These are phyloP conservation scores for Rhinocladiella similis DNA, from an alignment of 2,329 filamentous ascomycete genomes.

Conservation along the genomic window DNA sequence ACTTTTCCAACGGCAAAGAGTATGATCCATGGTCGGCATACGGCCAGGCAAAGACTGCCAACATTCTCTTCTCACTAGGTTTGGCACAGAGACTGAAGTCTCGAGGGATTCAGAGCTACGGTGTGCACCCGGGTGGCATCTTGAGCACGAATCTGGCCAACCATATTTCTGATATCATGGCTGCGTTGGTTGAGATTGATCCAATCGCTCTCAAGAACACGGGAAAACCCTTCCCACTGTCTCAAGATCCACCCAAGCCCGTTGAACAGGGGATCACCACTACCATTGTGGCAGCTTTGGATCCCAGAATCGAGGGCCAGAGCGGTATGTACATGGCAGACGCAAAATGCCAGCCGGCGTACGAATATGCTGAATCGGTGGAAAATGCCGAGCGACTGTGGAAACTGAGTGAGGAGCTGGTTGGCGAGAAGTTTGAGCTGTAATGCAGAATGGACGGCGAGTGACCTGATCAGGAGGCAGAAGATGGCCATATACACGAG, in stretches of 20 bases:
- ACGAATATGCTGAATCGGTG: constrained; percentile 32
- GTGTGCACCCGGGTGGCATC: constrained; percentile 42
- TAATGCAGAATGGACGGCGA: background rate
- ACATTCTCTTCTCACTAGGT: constrained; percentile 44
- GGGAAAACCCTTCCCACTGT: constrained; percentile 12
- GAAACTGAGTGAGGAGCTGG: constrained; percentile 34
- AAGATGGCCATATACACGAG: too few species aligned
- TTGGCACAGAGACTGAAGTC: constrained; percentile 34
- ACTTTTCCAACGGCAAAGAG: constrained; percentile 23
- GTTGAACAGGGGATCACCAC: constrained; percentile 46
- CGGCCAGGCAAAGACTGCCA: constrained; percentile 50
- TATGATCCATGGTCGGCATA: constrained; percentile 45
- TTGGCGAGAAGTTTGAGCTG: constrained; percentile 32
- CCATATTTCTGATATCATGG: constrained; percentile 9
- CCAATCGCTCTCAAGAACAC: constrained; percentile 18
- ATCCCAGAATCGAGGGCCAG: constrained; percentile 39
- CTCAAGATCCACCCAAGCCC: constrained; percentile 33
- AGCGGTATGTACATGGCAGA: constrained; percentile 37
- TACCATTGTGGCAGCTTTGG: constrained; percentile 46
- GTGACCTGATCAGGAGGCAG: too few species aligned
- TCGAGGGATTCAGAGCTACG: constrained; percentile 39
- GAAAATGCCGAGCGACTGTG: constrained; percentile 34
- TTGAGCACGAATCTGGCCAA: constrained; percentile 8
- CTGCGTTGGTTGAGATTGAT: constrained; percentile 8
- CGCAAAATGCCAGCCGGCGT: constrained; percentile 34